Evolutionary conservation across 345 rosid species (phyloP).

Genomic region (Aquilaria yunnanensis): DNA sequence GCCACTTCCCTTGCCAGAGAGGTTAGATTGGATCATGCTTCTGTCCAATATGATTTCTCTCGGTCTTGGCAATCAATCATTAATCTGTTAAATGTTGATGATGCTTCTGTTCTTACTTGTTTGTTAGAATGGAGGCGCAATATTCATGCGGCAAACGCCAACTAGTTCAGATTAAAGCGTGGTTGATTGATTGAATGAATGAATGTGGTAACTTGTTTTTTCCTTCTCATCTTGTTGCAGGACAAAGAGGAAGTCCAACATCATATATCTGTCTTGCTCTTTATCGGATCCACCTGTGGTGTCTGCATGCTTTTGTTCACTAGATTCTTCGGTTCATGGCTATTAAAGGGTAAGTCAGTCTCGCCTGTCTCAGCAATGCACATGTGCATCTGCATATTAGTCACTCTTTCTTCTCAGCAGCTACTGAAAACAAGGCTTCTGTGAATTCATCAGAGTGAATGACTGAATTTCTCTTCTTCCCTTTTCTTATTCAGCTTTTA

Average conservation of each 20-base stretch:
- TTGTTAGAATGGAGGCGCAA: too few relatives aligned
- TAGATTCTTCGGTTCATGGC: slow-evolving; percentile 62
- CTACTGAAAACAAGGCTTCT: too few relatives aligned
- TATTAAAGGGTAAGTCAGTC: slow-evolving; percentile 57
- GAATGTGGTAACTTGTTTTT: too few relatives aligned
- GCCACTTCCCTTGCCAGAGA: slow-evolving; percentile 84
- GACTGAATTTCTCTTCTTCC: slow-evolving; percentile 2
- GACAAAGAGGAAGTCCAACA: slow-evolving; percentile 78
- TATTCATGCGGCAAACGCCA: too few relatives aligned
- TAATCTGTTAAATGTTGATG: too few relatives aligned
- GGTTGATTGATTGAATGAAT: too few relatives aligned
- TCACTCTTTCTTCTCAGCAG: too few relatives aligned
- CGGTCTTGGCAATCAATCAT: neutral
- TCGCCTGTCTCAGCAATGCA: neutral
- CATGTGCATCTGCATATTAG: too few relatives aligned
- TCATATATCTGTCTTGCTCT: slow-evolving; percentile 83
- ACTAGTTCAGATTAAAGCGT: too few relatives aligned
- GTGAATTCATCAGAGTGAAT: neutral
- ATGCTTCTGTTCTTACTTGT: too few relatives aligned
- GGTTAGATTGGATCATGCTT: slow-evolving; percentile 31
- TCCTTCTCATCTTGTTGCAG: slow-evolving; percentile 30
- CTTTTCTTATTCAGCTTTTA: slow-evolving; percentile 52
- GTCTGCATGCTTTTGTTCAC: slow-evolving; percentile 63
- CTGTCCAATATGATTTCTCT: neutral
- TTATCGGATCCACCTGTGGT: slow-evolving; percentile 69